phyloP scores from a whole-genome alignment of 2,329 filamentous ascomycete species.

The Fusarium coicis region DNA sequence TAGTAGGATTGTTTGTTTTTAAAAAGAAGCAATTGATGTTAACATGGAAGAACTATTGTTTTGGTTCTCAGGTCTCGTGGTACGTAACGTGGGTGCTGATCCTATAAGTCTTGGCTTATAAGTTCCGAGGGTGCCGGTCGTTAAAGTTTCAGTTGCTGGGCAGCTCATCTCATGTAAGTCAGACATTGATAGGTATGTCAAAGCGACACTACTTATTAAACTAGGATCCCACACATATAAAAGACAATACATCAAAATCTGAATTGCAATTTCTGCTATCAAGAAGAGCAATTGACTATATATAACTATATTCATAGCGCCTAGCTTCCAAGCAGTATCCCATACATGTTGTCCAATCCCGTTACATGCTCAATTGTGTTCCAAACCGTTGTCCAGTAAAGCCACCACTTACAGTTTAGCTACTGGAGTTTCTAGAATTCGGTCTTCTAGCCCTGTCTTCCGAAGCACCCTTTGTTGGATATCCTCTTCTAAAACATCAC shows the following conservation, averaged over 20 bases:
- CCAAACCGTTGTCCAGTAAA: not conserved
- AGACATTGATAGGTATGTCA: not conserved
- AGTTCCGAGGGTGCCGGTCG: constrained; percentile 19
- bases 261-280: not conserved
- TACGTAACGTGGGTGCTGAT: not conserved
- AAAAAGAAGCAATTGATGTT: not conserved
- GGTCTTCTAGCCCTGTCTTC: constrained; percentile 35
- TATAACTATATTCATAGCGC: not conserved
- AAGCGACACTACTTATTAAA: not conserved
- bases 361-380: not conserved
- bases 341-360: not conserved
- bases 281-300: not conserved
- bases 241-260: not conserved
- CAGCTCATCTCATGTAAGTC: not conserved
- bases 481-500: constrained; percentile 56
- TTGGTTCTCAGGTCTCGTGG: not conserved
- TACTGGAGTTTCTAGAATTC: not conserved
- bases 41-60: not conserved
- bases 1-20: not conserved
- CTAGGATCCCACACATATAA: not conserved
- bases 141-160: constrained; percentile 12
- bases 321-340: not conserved
- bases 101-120: constrained; percentile 3
- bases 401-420: constrained; percentile 47
- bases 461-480: constrained; percentile 53